Base-by-base conservation (phyloP, 2,329 filamentous ascomycete genomes). In the Penicillium sclerotigenum region DNA sequence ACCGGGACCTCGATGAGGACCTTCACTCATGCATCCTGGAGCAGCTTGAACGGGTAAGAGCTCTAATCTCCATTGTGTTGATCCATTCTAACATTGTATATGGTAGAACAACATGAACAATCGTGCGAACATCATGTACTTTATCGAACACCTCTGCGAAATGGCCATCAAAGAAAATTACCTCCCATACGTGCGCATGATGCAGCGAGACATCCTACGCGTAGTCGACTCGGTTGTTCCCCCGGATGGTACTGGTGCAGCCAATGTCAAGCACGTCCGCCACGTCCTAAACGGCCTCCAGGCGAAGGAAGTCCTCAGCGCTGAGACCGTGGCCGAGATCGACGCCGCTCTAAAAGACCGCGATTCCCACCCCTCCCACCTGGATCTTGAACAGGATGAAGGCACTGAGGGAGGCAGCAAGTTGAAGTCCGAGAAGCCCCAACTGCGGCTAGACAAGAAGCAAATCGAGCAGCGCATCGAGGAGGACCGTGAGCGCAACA, bases 91-190 rank as follows among this genome's bases (percentile, higher is more conserved):
- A 57, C 33, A 1, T 54, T 33, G 7, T 20, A 31, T 11, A 13
- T 16, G 13, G 14, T 34, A 92, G 84, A 96, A 90, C 64, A 93
- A 90, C 64, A 96, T 99, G 89, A 99, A 99, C 75, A 96, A 88
- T 49, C 84, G 93, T 58, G 95, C 94, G 57, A 99, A 99, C 72
- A 97, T 99, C 73, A 96, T 99, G 89, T 99, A 96, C 76, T 99
- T 99, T 75, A 88, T 99, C 69, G 93, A 97, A 70, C 89, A 93
- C 65, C 90, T 99, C 64, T 89, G 95, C 71, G 93, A 97, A 71
- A 82, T 91, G 76, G 89, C 91, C 22, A 82, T 85, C 60, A 88
- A 86, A 63, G 89, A 91, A 63, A 84, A 86, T 60, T 87, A 94
- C 65, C 77, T 83, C 51, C 87, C 90, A 60, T 99, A 96, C 70